phyloP scores from a whole-genome alignment of 306 rosid species.

The Begonia fuchsioides region DNA sequence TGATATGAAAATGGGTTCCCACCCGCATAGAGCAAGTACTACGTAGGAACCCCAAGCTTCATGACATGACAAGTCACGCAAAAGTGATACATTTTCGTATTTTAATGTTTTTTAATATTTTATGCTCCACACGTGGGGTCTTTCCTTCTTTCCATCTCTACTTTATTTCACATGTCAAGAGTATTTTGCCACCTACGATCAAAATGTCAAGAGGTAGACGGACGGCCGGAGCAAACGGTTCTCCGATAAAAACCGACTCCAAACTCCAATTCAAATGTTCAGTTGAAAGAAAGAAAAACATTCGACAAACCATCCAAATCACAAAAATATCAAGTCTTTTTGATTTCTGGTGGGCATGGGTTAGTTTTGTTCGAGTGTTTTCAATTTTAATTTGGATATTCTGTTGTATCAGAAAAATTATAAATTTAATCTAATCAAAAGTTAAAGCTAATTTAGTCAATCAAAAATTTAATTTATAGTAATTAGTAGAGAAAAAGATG shows the following conservation, averaged over 20 bases:
- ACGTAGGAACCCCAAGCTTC: background rate
- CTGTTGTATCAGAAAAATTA: too few relatives aligned
- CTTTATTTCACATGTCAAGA: background rate
- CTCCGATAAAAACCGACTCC: too few relatives aligned
- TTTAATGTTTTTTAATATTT: background rate
- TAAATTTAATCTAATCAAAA: too few relatives aligned
- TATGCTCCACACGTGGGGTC: constrained; percentile 1
- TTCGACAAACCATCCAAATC: too few relatives aligned
- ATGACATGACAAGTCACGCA: background rate
- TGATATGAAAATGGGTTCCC: background rate
- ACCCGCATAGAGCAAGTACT: background rate
- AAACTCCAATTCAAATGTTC: too few relatives aligned
- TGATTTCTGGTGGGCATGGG: too few relatives aligned
- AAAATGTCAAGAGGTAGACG: background rate
- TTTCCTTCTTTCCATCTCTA: background rate
- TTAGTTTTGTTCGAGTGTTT: too few relatives aligned
- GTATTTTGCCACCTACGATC: background rate
- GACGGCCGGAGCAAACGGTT: background rate
- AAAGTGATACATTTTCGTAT: background rate
- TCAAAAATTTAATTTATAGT: too few relatives aligned
- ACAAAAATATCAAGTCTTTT: background rate
- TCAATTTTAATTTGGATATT: too few relatives aligned
- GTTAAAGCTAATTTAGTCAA: too few relatives aligned
- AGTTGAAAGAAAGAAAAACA: too few relatives aligned
- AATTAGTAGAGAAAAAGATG: too few relatives aligned